phyloP scores from a whole-genome alignment of 805 yeast genomes.

The Cyberlindnera maritima region DNA sequence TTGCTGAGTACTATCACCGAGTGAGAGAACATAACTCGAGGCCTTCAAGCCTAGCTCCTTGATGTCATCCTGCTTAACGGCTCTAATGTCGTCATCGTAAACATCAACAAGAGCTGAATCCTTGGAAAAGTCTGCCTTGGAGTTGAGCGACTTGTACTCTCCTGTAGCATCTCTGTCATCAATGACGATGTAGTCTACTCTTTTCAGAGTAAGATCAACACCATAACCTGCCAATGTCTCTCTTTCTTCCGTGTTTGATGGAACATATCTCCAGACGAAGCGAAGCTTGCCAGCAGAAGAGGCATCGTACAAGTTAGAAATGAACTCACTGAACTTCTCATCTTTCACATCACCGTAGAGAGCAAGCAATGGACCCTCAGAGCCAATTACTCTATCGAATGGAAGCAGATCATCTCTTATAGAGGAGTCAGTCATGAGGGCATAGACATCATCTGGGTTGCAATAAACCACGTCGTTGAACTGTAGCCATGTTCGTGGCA shows the following conservation, averaged over 20 bases:
- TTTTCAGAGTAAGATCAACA: conserved; percentile 57
- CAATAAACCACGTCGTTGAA: conserved; percentile 57
- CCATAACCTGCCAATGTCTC: conserved; percentile 60
- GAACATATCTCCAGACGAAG: conserved; percentile 73
- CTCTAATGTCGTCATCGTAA: conserved; percentile 30
- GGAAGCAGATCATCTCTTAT: conserved; percentile 30
- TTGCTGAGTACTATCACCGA: conserved; percentile 29
- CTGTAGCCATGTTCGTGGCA: conserved; percentile 45
- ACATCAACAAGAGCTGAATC: conserved; percentile 17
- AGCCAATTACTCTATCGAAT: conserved; percentile 68
- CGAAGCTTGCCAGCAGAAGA: conserved; percentile 64
- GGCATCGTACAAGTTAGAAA: conserved; percentile 54
- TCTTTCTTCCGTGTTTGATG: conserved; percentile 26
- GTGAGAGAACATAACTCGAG: conserved; percentile 30
- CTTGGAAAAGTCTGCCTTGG: neutral
- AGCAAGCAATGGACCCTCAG: conserved; percentile 48
- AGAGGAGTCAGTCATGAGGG: conserved; percentile 55
- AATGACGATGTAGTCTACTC: conserved; percentile 63
- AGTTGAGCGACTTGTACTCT: conserved; percentile 25
- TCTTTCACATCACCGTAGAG: conserved; percentile 65
- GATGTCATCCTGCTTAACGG: conserved; percentile 33
- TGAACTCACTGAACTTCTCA: conserved; percentile 51
- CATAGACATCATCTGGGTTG: conserved; percentile 71
- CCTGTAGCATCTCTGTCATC: conserved; percentile 50
- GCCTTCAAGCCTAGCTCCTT: conserved; percentile 39